These are phyloP conservation scores for Oidium heveae DNA, from an alignment of 2,329 filamentous ascomycete species.

Conservation along the genomic window DNA sequence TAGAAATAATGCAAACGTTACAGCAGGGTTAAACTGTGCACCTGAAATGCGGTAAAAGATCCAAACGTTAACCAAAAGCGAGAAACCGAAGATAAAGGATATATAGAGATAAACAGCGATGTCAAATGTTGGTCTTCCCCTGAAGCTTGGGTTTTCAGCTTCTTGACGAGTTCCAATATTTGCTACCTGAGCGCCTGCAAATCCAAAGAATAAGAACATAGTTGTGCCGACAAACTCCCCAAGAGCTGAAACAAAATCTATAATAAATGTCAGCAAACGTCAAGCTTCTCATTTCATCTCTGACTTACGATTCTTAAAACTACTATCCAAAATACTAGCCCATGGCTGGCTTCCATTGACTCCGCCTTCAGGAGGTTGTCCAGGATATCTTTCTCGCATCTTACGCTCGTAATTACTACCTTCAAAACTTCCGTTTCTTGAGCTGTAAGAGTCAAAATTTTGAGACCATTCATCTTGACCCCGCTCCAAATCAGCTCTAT, in stretches of 20 bases:
- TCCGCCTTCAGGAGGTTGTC: conserved; percentile 15
- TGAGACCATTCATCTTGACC: conserved; percentile 1
- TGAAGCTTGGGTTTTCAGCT: conserved; percentile 16
- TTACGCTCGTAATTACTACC: conserved; percentile 11
- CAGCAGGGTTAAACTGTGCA: conserved; percentile 26
- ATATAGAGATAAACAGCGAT: conserved; percentile 17
- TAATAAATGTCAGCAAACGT: neutral
- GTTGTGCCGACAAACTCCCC: conserved; percentile 15
- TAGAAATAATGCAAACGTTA: conserved; percentile 16
- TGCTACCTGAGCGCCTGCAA: conserved; percentile 11
- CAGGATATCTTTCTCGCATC: conserved; percentile 17
- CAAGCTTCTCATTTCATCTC: neutral
- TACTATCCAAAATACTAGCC: conserved; percentile 22
- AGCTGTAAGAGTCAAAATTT: conserved; percentile 3
- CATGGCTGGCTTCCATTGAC: conserved; percentile 21
- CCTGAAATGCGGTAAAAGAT: conserved; percentile 26
- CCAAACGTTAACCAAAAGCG: conserved; percentile 26
- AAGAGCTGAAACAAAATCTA: conserved; percentile 10
- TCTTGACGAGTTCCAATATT: conserved; percentile 6
- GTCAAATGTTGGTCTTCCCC: conserved; percentile 20
- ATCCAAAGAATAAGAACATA: conserved; percentile 16
- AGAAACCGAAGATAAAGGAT: conserved; percentile 13
- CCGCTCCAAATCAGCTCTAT: conserved; percentile 6
- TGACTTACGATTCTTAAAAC: conserved; percentile 17
- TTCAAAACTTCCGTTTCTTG: conserved; percentile 8